Evolutionary conservation across 129 eudicot species (phyloP), one percentile per base, ranked within the genome.

Genomic region (Helichrysum umbraculigerum): DNA sequence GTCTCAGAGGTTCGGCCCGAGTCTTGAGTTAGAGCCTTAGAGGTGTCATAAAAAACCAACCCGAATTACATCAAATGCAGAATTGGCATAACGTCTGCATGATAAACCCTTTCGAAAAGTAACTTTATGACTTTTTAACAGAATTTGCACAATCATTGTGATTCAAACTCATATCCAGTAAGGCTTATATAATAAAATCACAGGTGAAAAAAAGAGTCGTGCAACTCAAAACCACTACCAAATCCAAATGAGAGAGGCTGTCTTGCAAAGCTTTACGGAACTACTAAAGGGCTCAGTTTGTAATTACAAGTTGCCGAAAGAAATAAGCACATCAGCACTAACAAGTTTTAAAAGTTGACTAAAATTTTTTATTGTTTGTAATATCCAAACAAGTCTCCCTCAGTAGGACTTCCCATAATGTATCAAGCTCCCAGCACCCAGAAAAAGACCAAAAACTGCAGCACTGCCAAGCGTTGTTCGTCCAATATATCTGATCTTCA

Each of bases 361-460:
- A 79, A 57, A 5, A 29, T 12, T 14, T 80, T 73, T 79, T 66
- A 73, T 78, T 80, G 52, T 56, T 66, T 72, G 5, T 3, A 73
- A 66, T 56, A 66, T 57, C 70, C 25, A 66, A 63, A 54, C 7
- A 52, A 51, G 35, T 41, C 65, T 32, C 65, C 51, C 73, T 76
- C 70, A 84, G 35, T 76, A 80, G 15, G 85, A 87, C 79, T 81
- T 87, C 59, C 91, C 91, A 78, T 86, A 87, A 21, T 87, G 91
- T 65, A 87, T 87, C 78, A 87, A 81, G 84, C 91, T 87, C 71
- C 88, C 91, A 59, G 86, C 85, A 50, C 91, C 91, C 7, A 87
- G 82, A 73, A 87, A 87, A 32, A 87, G 88, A 35, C 91, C 88
- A 58, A 87, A 87, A 70, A 87, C 22, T 64, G 88, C 91, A 66